Conservation (phyloP, 1,139 yeast species). For the Torulaspora pretoriensis region DNA sequence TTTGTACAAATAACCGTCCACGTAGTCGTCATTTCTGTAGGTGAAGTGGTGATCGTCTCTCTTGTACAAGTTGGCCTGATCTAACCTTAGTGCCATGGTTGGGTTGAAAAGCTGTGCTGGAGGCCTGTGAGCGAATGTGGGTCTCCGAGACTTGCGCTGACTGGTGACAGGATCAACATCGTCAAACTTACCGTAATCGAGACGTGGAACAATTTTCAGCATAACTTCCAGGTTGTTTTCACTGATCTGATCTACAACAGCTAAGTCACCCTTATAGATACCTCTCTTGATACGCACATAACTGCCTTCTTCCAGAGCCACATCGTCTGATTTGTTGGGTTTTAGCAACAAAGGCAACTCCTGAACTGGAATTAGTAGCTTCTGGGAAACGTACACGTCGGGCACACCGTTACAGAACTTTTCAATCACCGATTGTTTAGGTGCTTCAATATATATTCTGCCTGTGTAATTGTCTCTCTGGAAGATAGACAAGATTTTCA, state of each 20-base stretch:
- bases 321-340: constrained; percentile 84
- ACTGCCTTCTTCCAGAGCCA: constrained; percentile 84
- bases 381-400: constrained; percentile 67
- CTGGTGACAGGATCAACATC: constrained; percentile 50
- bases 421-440: constrained; percentile 87
- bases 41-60: constrained; percentile 72
- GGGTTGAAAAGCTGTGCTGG: constrained; percentile 81
- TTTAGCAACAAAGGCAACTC: constrained; percentile 92
- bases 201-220: constrained; percentile 84
- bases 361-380: constrained; percentile 87
- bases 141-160: constrained; percentile 47
- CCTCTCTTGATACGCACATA: constrained; percentile 90
- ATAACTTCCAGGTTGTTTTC: constrained; percentile 94
- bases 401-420: constrained; percentile 86
- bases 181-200: constrained; percentile 77
- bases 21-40: constrained; percentile 84
- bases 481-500: constrained; percentile 84
- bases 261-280: constrained; percentile 87
- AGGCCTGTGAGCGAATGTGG: constrained; percentile 61
- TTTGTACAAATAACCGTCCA: constrained; percentile 80
- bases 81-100: constrained; percentile 61
- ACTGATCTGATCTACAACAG: constrained; percentile 86
- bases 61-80: constrained; percentile 56
- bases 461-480: constrained; percentile 93
- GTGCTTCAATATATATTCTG: constrained; percentile 89